Evolutionary conservation across 163 green algal species (phyloP), one percentile per base, ranked within the genome.

Genomic region (Chloroidium sp.): DNA sequence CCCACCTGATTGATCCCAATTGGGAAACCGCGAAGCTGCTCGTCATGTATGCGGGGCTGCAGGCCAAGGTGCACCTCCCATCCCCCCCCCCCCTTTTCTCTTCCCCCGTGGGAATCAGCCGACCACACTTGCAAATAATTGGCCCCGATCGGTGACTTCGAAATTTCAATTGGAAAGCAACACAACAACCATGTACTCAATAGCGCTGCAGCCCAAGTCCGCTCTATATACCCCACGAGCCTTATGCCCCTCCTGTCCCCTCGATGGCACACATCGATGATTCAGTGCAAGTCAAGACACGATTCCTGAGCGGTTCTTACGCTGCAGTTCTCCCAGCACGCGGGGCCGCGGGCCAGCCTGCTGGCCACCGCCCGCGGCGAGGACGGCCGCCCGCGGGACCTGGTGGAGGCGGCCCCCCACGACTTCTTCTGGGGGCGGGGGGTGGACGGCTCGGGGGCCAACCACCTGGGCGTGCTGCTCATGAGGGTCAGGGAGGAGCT

Each of bases 371-470:
- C 84, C 62, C 80, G 60, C 14, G 77, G 69, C 12, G 64, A 61
- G 69, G 36, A 36, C 36, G 64, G 59, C 14, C 74, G 61, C 57
- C 76, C 78, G 12, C 74, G 79, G 36, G 58, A 77, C 8, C 78
- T 99, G 8, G 87, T 97, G 10, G 96, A 99, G 84, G 86, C 82
- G 61, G 94, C 91, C 3, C 95, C 96, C 0, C 85, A 97, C 78
- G 96, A 99, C 80, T 94, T 89, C 74, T 97, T 95, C 79, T 99
- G 96, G 96, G 96, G 95, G 0, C 80, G 82, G 8, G 96, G 96
- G 13, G 87, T 93, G 57, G 91, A 97, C 80, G 89, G 92, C 8
- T 88, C 69, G 2, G 95, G 96, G 0, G 12, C 80, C 58, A 98
- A 99, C 85, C 86, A 93, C 60, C 88, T 98, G 57, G 95, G 96